Evolutionary conservation across 768 basidiomycete genomes (phyloP), one percentile per base, ranked within the genome.

Genomic region (Paxillus rubicundulus): DNA sequence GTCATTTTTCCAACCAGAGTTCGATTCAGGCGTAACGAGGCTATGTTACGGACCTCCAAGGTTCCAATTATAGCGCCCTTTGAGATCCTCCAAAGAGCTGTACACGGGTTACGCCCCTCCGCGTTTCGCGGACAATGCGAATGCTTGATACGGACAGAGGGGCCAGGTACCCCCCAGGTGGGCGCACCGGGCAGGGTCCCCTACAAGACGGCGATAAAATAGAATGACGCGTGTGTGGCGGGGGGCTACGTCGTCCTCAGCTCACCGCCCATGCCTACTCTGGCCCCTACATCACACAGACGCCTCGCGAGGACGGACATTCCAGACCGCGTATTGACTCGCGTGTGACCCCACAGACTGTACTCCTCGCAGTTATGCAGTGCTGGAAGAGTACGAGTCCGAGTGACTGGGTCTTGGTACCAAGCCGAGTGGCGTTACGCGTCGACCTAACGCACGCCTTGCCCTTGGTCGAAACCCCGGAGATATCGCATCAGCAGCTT

Each of bases 301-400:
- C 78, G 39, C 66, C 68, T 28, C 59, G 37, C 55, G 69, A 14
- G 66, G 72, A 40, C 78, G 81, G 30, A 67, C 73, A 8, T 78
- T 84, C 63, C 76, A 79, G 18, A 63, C 88, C 52, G 85, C 87
- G 66, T 89, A 89, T 65, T 82, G 84, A 3, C 76, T 82, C 49
- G 79, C 78, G 37, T 70, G 76, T 7, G 61, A 70, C 64, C 41
- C 60, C 73, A 20, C 68, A 68, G 3, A 73, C 82, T 55, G 79
- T 84, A 9, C 89, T 89, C 75, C 87, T 89, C 6, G 75, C 86
- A 1, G 83, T 12, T 88, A 89, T 64, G 80, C 79, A 3, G 61
- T 87, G 14, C 24, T 24, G 78, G 84, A 3, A 82, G 84, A 10
- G 2, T 86, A 87, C 66, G 69, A 74, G 44, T 84, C 24, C 24